phyloP scores from a whole-genome alignment of 1,139 yeast species.

The Geotrichum cucujoidarum region DNA sequence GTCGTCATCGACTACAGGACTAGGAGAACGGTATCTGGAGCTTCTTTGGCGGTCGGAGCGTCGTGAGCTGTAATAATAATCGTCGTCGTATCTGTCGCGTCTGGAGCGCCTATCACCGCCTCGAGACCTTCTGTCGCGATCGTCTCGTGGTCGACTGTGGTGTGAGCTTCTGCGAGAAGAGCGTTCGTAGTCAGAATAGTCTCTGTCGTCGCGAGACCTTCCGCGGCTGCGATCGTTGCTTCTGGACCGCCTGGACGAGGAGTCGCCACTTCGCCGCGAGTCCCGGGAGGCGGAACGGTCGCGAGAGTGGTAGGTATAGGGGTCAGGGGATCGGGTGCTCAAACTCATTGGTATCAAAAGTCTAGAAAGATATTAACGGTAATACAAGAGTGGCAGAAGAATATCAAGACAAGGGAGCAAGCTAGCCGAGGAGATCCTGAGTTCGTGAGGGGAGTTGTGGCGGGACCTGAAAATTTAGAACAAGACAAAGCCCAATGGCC shows the following conservation, averaged over 20 bases:
- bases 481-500: not conserved
- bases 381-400: not conserved
- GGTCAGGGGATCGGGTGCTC: not conserved
- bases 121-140: conserved; percentile 11
- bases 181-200: not conserved
- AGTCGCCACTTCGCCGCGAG: conserved; percentile 5
- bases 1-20: not conserved
- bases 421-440: too few species aligned
- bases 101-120: conserved; percentile 7
- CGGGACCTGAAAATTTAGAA: too few species aligned
- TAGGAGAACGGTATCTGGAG: not conserved
- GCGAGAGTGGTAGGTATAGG: not conserved
- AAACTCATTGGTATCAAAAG: conserved; percentile 4
- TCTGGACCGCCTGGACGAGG: not conserved
- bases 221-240: not conserved
- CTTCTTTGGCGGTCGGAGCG: not conserved
- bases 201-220: not conserved
- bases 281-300: conserved; percentile 2
- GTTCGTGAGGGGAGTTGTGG: too few species aligned
- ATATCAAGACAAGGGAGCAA: not conserved
- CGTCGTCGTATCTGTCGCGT: conserved; percentile 9
- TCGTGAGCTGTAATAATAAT: not conserved
- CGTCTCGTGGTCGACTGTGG: conserved; percentile 13
- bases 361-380: not conserved
- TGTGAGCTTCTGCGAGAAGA: conserved; percentile 9